These are phyloP conservation scores for Suhomyces guaymorum DNA, from an alignment of 1,139 yeast genomes.

Conservation along the genomic window DNA sequence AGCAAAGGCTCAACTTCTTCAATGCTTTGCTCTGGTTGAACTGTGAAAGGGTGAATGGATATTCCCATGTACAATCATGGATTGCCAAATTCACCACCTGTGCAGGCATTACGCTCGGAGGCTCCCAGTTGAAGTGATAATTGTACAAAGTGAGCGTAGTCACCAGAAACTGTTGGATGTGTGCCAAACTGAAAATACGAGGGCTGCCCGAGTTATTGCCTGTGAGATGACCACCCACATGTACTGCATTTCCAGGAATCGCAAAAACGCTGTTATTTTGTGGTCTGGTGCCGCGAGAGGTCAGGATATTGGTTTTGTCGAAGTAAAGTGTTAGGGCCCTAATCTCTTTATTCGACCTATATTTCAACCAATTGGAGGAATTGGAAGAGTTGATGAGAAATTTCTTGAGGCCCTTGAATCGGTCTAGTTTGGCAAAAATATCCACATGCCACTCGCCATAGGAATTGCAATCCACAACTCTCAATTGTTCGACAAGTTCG, in stretches of 20 bases:
- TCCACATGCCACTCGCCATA: constrained; percentile 47
- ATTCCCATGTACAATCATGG: constrained; percentile 46
- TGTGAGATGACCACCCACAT: constrained; percentile 11
- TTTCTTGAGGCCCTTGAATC: constrained; percentile 25
- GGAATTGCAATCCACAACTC: constrained; percentile 37
- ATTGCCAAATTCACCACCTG: constrained; percentile 20
- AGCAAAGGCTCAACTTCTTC: constrained; percentile 26
- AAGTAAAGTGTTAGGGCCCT: constrained; percentile 27
- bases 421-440: constrained; percentile 23
- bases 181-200: constrained; percentile 34
- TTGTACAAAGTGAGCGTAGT: constrained; percentile 25
- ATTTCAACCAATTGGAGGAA: constrained; percentile 47
- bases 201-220: constrained; percentile 16
- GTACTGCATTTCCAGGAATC: constrained; percentile 10
- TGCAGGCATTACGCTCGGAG: constrained; percentile 11
- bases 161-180: constrained; percentile 30
- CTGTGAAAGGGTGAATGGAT: constrained; percentile 38
- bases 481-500: constrained; percentile 20
- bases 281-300: too few relatives aligned
- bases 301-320: constrained; percentile 10
- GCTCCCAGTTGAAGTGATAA: constrained; percentile 39
- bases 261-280: too few relatives aligned
- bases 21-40: constrained; percentile 33
- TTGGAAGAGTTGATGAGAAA: constrained; percentile 35
- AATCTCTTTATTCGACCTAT: constrained; percentile 25